A percentile compares a stretch with the other conserved stretches of the same genome.
These are phyloP conservation scores for Corchorus olitorius DNA, from an alignment of 345 rosid species.

Conservation along the genomic window DNA sequence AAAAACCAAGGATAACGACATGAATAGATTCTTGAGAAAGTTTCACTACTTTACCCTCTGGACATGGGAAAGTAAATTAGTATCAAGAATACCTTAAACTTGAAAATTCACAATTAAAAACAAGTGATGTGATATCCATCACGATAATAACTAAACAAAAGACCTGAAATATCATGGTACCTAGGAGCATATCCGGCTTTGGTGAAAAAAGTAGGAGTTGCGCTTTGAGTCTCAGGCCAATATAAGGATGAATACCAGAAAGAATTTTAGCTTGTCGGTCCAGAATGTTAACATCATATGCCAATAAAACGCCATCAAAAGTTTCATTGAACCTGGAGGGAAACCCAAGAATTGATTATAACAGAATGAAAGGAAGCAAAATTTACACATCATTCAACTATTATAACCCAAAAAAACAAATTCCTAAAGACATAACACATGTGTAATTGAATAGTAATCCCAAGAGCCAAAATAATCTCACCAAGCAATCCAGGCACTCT, in stretches of 20 bases:
- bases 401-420: background rate
- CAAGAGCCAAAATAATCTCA: background rate
- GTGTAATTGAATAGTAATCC: background rate
- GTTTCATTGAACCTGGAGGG: slow-evolving; percentile 58
- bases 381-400: background rate
- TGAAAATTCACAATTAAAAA: background rate
- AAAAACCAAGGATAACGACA: slow-evolving; percentile 75
- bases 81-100: background rate
- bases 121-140: background rate
- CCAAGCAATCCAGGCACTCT: background rate
- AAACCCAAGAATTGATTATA: slow-evolving; percentile 17
- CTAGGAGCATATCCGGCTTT: slow-evolving; percentile 66
- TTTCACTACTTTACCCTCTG: slow-evolving; percentile 83
- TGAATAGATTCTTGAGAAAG: slow-evolving; percentile 71
- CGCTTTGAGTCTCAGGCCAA: slow-evolving; percentile 58
- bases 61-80: slow-evolving; percentile 15
- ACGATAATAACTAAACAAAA: background rate
- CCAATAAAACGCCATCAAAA: slow-evolving; percentile 76
- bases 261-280: slow-evolving; percentile 63
- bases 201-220: slow-evolving; percentile 75
- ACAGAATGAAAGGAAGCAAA: background rate
- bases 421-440: background rate
- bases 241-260: slow-evolving; percentile 64
- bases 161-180: slow-evolving; percentile 33
- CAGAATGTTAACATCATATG: slow-evolving; percentile 52